These are phyloP conservation scores for Ensete glaucum DNA, from an alignment of 176 grass and related monocot species.

Conservation along the genomic window DNA sequence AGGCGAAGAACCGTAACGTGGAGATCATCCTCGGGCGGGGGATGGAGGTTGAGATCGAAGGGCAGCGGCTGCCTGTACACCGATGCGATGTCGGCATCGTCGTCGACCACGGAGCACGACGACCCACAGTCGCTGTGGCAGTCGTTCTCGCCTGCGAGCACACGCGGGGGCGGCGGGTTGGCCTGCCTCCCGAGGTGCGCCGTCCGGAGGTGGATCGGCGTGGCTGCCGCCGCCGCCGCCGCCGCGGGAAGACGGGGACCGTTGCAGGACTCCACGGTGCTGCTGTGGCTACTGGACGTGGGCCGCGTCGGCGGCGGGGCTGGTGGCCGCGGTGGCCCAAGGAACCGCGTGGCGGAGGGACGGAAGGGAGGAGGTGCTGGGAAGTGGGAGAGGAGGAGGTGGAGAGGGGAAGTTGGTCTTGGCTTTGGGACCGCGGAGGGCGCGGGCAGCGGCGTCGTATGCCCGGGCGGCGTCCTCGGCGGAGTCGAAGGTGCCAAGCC, in stretches of 20 bases:
- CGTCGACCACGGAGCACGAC: background rate
- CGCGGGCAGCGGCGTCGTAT: background rate
- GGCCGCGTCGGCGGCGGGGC: conserved; percentile 22
- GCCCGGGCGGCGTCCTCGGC: conserved; percentile 1
- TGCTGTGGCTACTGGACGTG: conserved; percentile 24
- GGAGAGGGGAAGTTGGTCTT: background rate
- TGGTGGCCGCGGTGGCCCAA: conserved; percentile 5
- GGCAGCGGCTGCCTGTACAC: background rate
- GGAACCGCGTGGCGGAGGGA: background rate
- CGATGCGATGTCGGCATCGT: background rate
- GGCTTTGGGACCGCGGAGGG: background rate
- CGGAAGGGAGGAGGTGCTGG: background rate
- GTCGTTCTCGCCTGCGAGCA: background rate
- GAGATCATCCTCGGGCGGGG: background rate
- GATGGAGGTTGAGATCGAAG: background rate
- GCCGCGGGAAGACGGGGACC: background rate
- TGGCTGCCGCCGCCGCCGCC: background rate
- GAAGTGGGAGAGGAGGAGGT: background rate
- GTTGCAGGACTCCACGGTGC: conserved; percentile 64
- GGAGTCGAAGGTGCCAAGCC: conserved; percentile 1
- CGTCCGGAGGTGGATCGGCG: background rate
- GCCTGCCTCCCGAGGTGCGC: background rate
- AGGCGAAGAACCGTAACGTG: background rate
- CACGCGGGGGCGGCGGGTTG: background rate
- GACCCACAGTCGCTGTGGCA: background rate